Evolutionary conservation across 2,329 filamentous ascomycete genomes (phyloP).

Genomic region (Elsinoe arachidis): DNA sequence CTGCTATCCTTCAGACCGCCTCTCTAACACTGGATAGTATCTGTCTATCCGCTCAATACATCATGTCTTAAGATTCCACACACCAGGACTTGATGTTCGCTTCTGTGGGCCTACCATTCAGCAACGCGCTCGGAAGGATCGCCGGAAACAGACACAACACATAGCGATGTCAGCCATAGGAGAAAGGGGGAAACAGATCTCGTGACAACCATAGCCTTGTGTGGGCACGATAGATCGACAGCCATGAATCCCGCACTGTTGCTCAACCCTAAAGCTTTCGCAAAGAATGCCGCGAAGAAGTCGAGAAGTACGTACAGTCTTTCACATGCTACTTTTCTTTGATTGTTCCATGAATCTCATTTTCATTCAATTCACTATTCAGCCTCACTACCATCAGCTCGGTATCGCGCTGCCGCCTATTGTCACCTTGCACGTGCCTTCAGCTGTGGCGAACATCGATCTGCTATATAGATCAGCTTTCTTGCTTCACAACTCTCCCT

Average conservation of each 20-base stretch:
- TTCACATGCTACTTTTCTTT: neutral
- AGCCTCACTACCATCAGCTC: neutral
- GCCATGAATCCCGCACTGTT: slow-evolving; percentile 29
- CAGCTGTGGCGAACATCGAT: neutral
- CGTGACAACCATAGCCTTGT: too few relatives aligned
- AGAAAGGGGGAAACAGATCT: too few relatives aligned
- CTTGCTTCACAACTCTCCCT: neutral
- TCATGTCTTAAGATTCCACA: too few relatives aligned
- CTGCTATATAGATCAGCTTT: neutral
- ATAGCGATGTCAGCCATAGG: neutral
- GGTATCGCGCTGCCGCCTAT: too few relatives aligned
- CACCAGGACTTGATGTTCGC: too few relatives aligned
- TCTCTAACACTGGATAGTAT: too few relatives aligned
- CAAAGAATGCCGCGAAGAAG: slow-evolving; percentile 26
- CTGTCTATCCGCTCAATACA: too few relatives aligned
- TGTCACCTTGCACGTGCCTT: too few relatives aligned
- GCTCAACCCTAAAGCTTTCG: slow-evolving; percentile 31
- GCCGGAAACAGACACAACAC: too few relatives aligned
- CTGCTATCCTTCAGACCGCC: too few relatives aligned
- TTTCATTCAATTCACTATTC: neutral
- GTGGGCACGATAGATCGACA: neutral
- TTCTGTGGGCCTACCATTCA: too few relatives aligned
- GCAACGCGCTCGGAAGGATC: too few relatives aligned
- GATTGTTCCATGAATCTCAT: neutral
- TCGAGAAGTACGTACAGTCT: neutral